Conservation (phyloP, 371 early-diverging fungal genomes). For the Apophysomyces ossiformis region DNA sequence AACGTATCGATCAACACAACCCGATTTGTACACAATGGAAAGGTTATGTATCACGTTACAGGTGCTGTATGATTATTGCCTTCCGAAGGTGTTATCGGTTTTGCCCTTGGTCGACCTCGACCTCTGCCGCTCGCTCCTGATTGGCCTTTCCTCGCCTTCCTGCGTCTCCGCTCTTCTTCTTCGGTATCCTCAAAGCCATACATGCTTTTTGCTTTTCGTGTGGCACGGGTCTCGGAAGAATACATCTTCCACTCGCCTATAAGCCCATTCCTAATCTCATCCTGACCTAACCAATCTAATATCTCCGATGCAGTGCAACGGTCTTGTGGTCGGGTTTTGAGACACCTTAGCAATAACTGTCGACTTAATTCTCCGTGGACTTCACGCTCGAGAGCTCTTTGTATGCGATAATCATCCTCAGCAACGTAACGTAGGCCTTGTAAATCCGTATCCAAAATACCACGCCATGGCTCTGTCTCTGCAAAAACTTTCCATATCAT, state of each 20-base stretch:
- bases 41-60: constrained; percentile 11
- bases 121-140: constrained; percentile 13
- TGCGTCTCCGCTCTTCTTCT: constrained; percentile 14
- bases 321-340: constrained; percentile 51
- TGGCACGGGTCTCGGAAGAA: constrained; percentile 35
- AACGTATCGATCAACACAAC: constrained; percentile 8
- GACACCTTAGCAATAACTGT: constrained; percentile 47
- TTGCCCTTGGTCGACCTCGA: constrained; percentile 22
- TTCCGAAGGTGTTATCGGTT: not conserved
- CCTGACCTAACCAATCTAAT: constrained; percentile 41
- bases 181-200: constrained; percentile 25
- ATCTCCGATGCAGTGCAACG: constrained; percentile 49
- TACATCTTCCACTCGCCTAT: constrained; percentile 46
- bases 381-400: constrained; percentile 50
- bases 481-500: constrained; percentile 67
- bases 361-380: constrained; percentile 52
- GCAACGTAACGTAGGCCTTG: constrained; percentile 60
- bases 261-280: constrained; percentile 29
- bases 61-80: constrained; percentile 4
- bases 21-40: constrained; percentile 4
- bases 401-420: constrained; percentile 50
- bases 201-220: constrained; percentile 35
- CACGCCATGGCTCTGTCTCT: constrained; percentile 67
- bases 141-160: constrained; percentile 3
- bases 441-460: constrained; percentile 65